Base-by-base conservation (phyloP, 495 filamentous ascomycete species). In the Pyrenopolyporus hunteri region DNA sequence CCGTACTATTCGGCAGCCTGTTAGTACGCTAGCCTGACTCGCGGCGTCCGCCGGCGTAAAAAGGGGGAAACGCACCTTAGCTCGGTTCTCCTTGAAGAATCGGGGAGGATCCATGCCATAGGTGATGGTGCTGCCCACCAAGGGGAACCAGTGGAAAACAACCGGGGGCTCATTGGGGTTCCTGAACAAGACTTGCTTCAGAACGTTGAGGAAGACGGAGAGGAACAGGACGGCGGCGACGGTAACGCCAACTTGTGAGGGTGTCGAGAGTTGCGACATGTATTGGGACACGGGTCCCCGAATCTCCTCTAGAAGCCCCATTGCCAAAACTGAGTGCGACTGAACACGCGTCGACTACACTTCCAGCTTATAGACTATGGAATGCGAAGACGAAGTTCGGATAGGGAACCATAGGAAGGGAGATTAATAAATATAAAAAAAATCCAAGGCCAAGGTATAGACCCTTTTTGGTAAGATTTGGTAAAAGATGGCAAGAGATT, bases 61-160 rank as follows among this genome's bases (percentile, higher is more conserved):
- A 29, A 29, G 16, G 19, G n/a, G 25, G 20, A 39, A 19, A 57
- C 71, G 47, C 75, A 92, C 90, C 85, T 92, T 91, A 40, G 80
- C 67, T 62, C 81, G 83, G 76, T 83, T 87, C 25, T 83, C 77
- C 52, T 82, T 82, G 74, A 92, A 92, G 76, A 93, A 94, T 16
- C 75, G 80, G 62, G 89, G 91, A 6, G 90, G 90, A 67, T 94
- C 89, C 76, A 91, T 93, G 57, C 90, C 90, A 74, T 94, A 94
- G 13, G 77, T 81, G 40, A 94, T 75, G 42, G 90, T 92, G 70
- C 83, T 93, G 16, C 90, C 90, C 65, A 94, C 73, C 35, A 93
- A 69, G 3, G 90, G 91, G 63, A 94, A 83, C 85, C 85, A 92
- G 75, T 93, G 89, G 67, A 93, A 94, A 35, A 94, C 89, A 9